Conservation (phyloP, 148 eudicot genomes). For the Pouteria glomerata region DNA sequence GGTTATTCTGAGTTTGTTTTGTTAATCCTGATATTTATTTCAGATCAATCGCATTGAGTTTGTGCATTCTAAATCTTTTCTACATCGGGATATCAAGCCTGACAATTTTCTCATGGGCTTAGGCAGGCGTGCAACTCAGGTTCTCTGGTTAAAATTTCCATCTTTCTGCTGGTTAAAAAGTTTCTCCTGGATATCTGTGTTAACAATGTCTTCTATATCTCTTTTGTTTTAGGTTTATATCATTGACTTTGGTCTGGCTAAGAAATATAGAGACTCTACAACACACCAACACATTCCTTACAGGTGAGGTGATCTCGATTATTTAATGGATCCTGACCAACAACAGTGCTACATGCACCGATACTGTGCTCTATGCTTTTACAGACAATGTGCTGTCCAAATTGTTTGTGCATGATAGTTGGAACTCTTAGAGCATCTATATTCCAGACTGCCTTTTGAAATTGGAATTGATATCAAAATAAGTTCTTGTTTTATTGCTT, state of each 20-base stretch:
- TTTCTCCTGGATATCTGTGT: not conserved
- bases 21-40: conserved; percentile 2
- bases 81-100: conserved; percentile 94
- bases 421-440: not conserved
- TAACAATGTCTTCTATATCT: not conserved
- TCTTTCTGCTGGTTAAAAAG: not conserved
- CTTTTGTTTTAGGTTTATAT: conserved; percentile 51
- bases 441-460: not conserved
- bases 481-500: no score
- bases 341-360: not conserved
- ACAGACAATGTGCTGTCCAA: not conserved
- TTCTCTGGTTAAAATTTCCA: conserved; percentile 6
- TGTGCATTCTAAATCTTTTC: conserved; percentile 80
- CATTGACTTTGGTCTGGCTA: conserved; percentile 93
- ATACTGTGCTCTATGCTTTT: not conserved
- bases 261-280: conserved; percentile 79
- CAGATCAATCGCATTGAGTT: conserved; percentile 92
- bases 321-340: not conserved
- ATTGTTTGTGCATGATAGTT: not conserved
- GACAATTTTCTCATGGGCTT: conserved; percentile 97
- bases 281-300: conserved; percentile 94
- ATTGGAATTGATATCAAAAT: no score
- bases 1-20: no score
- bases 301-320: conserved; percentile 47
- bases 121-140: conserved; percentile 97